Base-by-base conservation (phyloP, 2,329 filamentous ascomycete species). In the Trichoderma harzianum region DNA sequence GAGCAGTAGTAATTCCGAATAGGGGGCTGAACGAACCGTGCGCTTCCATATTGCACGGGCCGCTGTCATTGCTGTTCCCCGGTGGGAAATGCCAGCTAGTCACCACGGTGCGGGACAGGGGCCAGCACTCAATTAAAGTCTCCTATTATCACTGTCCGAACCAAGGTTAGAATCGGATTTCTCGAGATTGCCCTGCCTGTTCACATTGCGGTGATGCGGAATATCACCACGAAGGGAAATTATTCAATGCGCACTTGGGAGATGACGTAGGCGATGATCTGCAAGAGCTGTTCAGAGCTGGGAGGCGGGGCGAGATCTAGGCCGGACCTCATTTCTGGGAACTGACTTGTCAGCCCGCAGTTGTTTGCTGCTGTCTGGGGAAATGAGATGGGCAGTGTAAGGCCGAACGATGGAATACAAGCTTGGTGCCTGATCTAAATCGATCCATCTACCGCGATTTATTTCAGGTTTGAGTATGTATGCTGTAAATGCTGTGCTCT, bases 331-430 rank as follows among this genome's bases (percentile, higher is more conserved):
- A 66, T 66, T 66, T 66, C 63, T 66, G 63, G 47, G 28, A 66
- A 66, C 66, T 69, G 66, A 69, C 66, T 61, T 69, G 55, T 69
- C 66, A 69, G 66, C 57, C 55, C 57, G 55, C 28, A 36, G 57
- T 34, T 21, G 57, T 60, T 10, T 30, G 24, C 30, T 30, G 30
- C 34, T 58, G 24, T 47, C 36, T 34, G 39, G 21, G 26, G 36
- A 69, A 34, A 47, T 34, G n/a, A 21, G 21, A 26, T 32, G 39
- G 26, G 32, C 10, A 24, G n/a, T 12, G 16, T 39, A 11, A 16
- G 57, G 30, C n/a, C n/a, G 36, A 12, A 8, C 7, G 43, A 47
- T 21, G n/a, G 16, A 47, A 47, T 47, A 30, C 8, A 64, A 47
- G 43, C 21, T 39, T 39, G 36, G 7, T 21, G 32, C 16, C 64